These are phyloP conservation scores for Suillus ampliporus DNA, from an alignment of 768 basidiomycete species.

Conservation along the genomic window DNA sequence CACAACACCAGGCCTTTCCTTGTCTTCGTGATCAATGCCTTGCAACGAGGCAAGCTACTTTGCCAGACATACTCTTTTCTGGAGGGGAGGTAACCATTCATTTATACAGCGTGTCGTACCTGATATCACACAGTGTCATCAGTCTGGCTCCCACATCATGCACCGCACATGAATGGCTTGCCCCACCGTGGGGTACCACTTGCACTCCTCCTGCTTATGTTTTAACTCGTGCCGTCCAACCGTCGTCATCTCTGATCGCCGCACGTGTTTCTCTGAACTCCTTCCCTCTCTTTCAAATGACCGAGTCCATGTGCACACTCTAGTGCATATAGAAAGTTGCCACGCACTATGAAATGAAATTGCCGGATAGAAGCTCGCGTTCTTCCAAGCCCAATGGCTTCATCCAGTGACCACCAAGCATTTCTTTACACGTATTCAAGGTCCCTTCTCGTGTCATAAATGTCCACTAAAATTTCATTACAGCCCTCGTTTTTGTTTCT, in stretches of 20 bases:
- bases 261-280: background rate
- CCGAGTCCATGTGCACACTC: background rate
- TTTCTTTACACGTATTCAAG: constrained; percentile 8
- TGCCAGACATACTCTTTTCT: constrained; percentile 12
- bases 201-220: background rate
- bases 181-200: constrained; percentile 9
- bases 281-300: background rate
- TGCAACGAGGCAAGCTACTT: constrained; percentile 13
- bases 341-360: constrained; percentile 10
- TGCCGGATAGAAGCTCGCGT: background rate
- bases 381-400: background rate
- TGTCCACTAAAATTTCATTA: background rate
- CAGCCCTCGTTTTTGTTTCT: constrained; percentile 4
- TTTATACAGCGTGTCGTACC: constrained; percentile 3
- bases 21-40: constrained; percentile 8
- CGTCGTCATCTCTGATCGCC: constrained; percentile 6
- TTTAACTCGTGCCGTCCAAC: constrained; percentile 2
- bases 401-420: background rate
- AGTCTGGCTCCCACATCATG: constrained; percentile 1
- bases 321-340: constrained; percentile 3
- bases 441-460: background rate
- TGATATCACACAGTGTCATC: constrained; percentile 10
- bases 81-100: background rate
- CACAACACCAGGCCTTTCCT: background rate
- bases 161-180: constrained; percentile 7